These are phyloP conservation scores for Polytolypa hystricis DNA, from an alignment of 2,329 filamentous ascomycete genomes.

Conservation along the genomic window DNA sequence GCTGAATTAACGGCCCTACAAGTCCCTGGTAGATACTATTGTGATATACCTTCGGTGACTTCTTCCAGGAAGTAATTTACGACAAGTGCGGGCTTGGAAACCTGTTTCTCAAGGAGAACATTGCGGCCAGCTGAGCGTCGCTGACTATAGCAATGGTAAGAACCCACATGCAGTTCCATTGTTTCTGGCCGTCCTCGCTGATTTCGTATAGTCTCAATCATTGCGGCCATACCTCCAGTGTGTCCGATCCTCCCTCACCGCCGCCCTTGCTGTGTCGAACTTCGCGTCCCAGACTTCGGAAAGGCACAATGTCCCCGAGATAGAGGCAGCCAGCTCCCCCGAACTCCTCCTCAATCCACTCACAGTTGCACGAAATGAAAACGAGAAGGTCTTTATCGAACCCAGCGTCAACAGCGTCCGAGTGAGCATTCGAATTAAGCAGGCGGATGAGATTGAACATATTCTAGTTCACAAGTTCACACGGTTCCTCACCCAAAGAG, in stretches of 20 bases:
- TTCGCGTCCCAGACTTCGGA: conserved; percentile 96
- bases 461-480: conserved; percentile 99
- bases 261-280: conserved; percentile 86
- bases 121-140: too few relatives aligned
- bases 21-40: too few relatives aligned
- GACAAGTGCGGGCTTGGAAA: too few relatives aligned
- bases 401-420: conserved; percentile 94
- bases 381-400: conserved; percentile 92
- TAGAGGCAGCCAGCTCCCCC: conserved; percentile 84
- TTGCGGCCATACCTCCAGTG: conserved; percentile 92
- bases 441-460: conserved; percentile 97
- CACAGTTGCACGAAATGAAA: conserved; percentile 86
- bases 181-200: conserved; percentile 3
- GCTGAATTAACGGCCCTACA: too few relatives aligned
- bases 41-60: too few relatives aligned
- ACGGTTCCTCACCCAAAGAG: conserved; percentile 87
- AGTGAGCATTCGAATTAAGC: conserved; percentile 98
- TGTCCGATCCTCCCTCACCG: conserved; percentile 86
- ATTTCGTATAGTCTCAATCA: conserved; percentile 66
- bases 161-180: too few relatives aligned
- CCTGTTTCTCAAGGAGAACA: too few relatives aligned
- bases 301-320: conserved; percentile 94
- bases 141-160: conserved; percentile 12
- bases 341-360: conserved; percentile 89
- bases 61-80: too few relatives aligned